Base-by-base conservation (phyloP, 176 grass and related monocot genomes). In the Musa troglodytarum region DNA sequence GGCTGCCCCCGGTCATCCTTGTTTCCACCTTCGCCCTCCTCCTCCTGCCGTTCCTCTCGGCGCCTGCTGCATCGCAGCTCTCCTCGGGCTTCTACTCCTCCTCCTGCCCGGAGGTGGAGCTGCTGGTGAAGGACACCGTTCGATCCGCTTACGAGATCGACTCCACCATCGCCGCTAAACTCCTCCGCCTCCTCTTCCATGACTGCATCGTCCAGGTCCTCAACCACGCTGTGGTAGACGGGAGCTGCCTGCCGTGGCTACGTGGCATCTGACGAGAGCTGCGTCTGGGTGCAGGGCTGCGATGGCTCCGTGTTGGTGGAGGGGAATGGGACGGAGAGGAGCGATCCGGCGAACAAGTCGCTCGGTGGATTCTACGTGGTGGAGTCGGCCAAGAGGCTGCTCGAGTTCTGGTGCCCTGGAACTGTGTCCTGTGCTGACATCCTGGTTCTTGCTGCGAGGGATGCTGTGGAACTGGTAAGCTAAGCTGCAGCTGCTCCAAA, bases 381-480 rank as follows among this genome's bases (percentile, higher is more conserved):
- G n/a, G 82, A 94, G 21, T 81, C 84, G 8, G 86, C 88, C 13
- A 98, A 98, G 88, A 81, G 84, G 72, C 25, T 91, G 83, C 80
- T 98, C 8, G 95, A 98, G 84, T 75, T 80, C 1, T 53, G 90
- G 29, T 98, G 90, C 78, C 95, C 90, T 43, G 88, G 75, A 22
- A 91, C 90, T 4, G 95, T 98, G 43, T 93, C 95, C 11, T 98
- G 95, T 71, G 89, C 90, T 11, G 95, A 98, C 76, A 93, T 98
- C 53, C 0, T 98, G 13, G 95, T 98, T 25, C 88, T 98, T 1
- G 95, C 88, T 1, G 86, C 90, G 17, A 89, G 95, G 79, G 95
- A 98, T 64, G 88, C 90, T 6, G 95, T 98, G 53, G 77, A 55
- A 82, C 77, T 93, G 75, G 94, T 98, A 83, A 91, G 88, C 79